phyloP scores from a whole-genome alignment of 1,284 basidiomycete species.

The Lentinula novae-zelandiae region DNA sequence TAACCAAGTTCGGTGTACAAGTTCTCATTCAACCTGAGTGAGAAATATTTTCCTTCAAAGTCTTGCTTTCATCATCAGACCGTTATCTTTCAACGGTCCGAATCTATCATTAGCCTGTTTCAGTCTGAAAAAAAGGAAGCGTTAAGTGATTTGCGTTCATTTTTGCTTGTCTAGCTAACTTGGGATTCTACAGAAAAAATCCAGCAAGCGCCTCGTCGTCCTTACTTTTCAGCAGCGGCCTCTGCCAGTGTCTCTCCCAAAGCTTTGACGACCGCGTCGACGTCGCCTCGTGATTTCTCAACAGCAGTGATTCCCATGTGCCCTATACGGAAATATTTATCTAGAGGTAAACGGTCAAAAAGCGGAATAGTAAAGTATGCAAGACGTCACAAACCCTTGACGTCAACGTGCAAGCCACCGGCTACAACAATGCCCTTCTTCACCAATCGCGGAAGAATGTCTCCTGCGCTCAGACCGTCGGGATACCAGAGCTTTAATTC shows the following conservation, averaged over 20 bases:
- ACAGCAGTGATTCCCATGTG: conserved; percentile 91
- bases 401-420: conserved; percentile 83
- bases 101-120: not conserved
- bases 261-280: conserved; percentile 71
- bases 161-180: not conserved
- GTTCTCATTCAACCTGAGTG: not conserved
- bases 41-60: not conserved
- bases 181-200: conserved; percentile 4
- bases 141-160: not conserved
- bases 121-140: not conserved
- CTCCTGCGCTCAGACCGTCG: conserved; percentile 66
- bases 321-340: conserved; percentile 80
- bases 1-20: not conserved
- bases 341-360: conserved; percentile 31
- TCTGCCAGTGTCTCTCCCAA: conserved; percentile 62
- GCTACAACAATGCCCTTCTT: conserved; percentile 81
- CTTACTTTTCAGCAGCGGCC: conserved; percentile 27
- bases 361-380: conserved; percentile 15
- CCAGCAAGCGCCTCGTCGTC: not conserved
- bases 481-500: conserved; percentile 68
- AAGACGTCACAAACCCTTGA: conserved; percentile 65
- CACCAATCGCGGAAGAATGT: conserved; percentile 70
- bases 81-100: not conserved
- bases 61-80: not conserved
- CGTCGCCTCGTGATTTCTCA: conserved; percentile 65